Percentiles rank a stretch among this genome's conserved stretches.
Evolutionary conservation across 2,329 filamentous ascomycete genomes (phyloP).

Genomic region (Scolecobasidium constrictum): DNA sequence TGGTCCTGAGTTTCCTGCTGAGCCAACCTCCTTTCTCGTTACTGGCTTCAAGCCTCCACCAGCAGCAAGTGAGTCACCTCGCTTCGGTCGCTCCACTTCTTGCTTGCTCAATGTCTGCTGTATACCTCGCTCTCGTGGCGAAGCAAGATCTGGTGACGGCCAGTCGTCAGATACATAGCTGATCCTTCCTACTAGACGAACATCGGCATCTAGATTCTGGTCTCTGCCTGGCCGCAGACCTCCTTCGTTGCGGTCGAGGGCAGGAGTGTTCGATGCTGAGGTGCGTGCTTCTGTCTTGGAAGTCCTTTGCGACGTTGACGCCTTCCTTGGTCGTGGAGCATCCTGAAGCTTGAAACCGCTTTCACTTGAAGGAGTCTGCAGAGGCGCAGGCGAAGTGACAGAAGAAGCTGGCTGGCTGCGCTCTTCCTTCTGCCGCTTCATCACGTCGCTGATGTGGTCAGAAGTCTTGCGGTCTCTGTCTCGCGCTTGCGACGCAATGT

Average conservation of each 20-base stretch:
- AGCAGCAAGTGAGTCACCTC: conserved; percentile 48
- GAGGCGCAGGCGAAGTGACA: neutral
- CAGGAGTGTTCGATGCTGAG: neutral
- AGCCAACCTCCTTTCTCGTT: conserved; percentile 52
- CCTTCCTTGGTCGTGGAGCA: conserved; percentile 55
- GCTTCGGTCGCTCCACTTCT: conserved; percentile 36
- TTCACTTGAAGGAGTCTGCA: conserved; percentile 15
- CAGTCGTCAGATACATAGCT: conserved; percentile 18
- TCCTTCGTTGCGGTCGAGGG: neutral
- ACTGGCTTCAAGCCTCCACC: conserved; percentile 37
- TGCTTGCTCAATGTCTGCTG: neutral
- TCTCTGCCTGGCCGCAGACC: too few species aligned
- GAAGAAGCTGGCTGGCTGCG: neutral
- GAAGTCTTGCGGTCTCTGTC: conserved; percentile 63
- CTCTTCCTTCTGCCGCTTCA: conserved; percentile 34
- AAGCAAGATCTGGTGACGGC: conserved; percentile 1
- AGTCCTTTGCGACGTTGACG: conserved; percentile 15
- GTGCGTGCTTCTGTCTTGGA: conserved; percentile 3
- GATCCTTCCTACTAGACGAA: conserved; percentile 17
- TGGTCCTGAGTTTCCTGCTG: conserved; percentile 24
- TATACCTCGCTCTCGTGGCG: too few species aligned
- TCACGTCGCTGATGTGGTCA: conserved; percentile 47
- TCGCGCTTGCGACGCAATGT: conserved; percentile 86
- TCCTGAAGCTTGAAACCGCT: conserved; percentile 64
- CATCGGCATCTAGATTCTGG: conserved; percentile 18